Percentiles rank a stretch among this genome's conserved stretches.
Evolutionary conservation across 208 protist species (phyloP).

Genomic region (Trypanosoma vivax): DNA sequence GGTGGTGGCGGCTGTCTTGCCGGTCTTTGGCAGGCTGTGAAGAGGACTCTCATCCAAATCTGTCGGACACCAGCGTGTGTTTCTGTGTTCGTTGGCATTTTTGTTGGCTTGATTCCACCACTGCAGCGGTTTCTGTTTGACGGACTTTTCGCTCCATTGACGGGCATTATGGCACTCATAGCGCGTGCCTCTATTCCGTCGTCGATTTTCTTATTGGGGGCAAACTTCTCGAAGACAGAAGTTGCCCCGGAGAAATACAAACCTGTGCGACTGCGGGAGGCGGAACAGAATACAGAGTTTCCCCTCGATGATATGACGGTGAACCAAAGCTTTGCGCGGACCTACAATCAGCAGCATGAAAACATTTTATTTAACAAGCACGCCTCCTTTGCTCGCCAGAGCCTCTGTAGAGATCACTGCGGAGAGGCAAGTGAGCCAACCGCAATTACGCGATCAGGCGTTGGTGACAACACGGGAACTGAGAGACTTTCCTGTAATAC

Average conservation of each 20-base stretch:
- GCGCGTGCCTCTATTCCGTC: conserved; percentile 57
- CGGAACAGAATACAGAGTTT: conserved; percentile 67
- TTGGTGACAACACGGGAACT: too few species aligned
- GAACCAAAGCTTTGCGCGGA: conserved; percentile 19
- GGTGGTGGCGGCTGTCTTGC: conserved; percentile 3
- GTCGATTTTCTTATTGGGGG: conserved; percentile 70
- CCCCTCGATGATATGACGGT: conserved; percentile 17
- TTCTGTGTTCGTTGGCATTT: conserved; percentile 55
- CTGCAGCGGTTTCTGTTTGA: conserved; percentile 54
- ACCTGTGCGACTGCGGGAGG: conserved; percentile 35
- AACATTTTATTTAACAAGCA: conserved; percentile 32
- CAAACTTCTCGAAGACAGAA: conserved; percentile 45
- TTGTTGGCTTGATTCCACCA: conserved; percentile 58
- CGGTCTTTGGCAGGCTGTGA: conserved; percentile 1
- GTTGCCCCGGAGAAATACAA: neutral
- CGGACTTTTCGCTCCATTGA: conserved; percentile 51
- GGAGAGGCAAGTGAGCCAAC: neutral
- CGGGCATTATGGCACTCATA: conserved; percentile 47
- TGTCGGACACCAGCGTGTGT: conserved; percentile 53
- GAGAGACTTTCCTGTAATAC: neutral
- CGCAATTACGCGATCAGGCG: too few species aligned
- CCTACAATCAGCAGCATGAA: conserved; percentile 30
- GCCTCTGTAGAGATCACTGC: conserved; percentile 5
- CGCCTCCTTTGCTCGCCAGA: conserved; percentile 24
- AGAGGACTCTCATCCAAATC: conserved; percentile 9